Base-by-base conservation (phyloP, 2,329 filamentous ascomycete species). In the Exophiala mesophila region DNA sequence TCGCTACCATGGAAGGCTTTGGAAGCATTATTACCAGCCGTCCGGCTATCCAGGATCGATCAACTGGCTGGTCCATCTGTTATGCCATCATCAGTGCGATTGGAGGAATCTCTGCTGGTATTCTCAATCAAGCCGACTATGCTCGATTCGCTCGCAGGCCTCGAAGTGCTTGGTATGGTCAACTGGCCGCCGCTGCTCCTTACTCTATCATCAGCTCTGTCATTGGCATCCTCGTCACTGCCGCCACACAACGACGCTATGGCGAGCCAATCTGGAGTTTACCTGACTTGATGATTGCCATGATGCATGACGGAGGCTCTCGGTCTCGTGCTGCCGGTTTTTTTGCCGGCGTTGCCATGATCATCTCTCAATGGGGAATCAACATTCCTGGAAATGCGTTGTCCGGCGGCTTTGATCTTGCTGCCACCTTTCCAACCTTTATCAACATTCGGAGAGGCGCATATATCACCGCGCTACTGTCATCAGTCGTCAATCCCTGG, bases 391-490 rank as follows among this genome's bases (percentile, higher is more conserved):
- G 69, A 36, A 77, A 77, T 51, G 65, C 66, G 1, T 64, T 75
- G 45, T 69, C 68, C 1, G 65, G 67, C 3, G 75, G 72, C 12
- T 77, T 79, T 66, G 77, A 79, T 54, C 59, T 77, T 31, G 67
- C 73, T 1, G 73, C 69, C 3, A 56, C 78, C 0, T 69, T 71
- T 50, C 73, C 74, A 0, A 64, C 62, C 23, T 77, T 69, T 50
- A 68, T 79, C 57, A 77, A 76, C 55, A 78, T 79, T 48, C 63
- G 74, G 2, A 66, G 76, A 3, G 76, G 76, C 1, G 66, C 67
- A 1, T 74, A 73, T 44, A 60, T 77, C 36, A 66, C 63, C 3
- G 60, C 69, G 1, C 50, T 71, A 2, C 56, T 74, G 3, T 66
- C 62, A 15, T 67, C 71, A 30, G 61, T 63, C 0, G 61, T 71